These are phyloP conservation scores for Camelina neglecta DNA, from an alignment of 345 rosid genomes.

Conservation along the genomic window DNA sequence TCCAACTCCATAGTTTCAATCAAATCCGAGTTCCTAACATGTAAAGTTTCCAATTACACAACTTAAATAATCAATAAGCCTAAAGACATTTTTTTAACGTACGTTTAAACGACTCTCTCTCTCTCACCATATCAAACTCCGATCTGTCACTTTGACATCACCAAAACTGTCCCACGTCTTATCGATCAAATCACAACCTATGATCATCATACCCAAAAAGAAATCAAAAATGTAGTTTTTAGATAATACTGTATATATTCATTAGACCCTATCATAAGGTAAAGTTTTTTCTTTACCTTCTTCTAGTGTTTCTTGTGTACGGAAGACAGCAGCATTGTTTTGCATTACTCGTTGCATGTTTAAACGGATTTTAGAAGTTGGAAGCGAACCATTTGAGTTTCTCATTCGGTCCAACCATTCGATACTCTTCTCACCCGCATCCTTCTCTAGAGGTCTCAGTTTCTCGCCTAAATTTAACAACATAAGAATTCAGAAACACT, in stretches of 20 bases:
- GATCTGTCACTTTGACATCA: constrained; percentile 79
- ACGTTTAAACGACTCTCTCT: background rate
- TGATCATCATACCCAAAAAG: constrained; percentile 13
- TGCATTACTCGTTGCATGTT: constrained; percentile 97
- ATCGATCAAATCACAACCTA: constrained; percentile 88
- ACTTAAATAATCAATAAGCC: background rate
- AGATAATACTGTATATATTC: background rate
- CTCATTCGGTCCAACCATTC: constrained; percentile 88
- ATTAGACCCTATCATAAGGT: background rate
- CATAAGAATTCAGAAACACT: background rate
- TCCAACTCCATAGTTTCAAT: constrained; percentile 89
- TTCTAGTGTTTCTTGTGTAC: constrained; percentile 93
- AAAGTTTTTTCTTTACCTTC: constrained; percentile 58
- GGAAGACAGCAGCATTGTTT: constrained; percentile 93
- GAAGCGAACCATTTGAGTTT: constrained; percentile 80
- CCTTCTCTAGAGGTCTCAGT: constrained; percentile 77
- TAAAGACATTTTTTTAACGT: background rate
- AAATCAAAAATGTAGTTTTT: background rate
- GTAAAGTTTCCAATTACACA: constrained; percentile 14
- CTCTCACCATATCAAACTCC: constrained; percentile 82
- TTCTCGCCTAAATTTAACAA: constrained; percentile 60
- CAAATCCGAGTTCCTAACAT: constrained; percentile 87
- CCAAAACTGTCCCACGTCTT: constrained; percentile 83
- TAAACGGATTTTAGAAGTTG: constrained; percentile 82
- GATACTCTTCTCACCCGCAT: constrained; percentile 84